phyloP scores from a whole-genome alignment of 2,329 filamentous ascomycete genomes.

The Aspergillus neotritici region DNA sequence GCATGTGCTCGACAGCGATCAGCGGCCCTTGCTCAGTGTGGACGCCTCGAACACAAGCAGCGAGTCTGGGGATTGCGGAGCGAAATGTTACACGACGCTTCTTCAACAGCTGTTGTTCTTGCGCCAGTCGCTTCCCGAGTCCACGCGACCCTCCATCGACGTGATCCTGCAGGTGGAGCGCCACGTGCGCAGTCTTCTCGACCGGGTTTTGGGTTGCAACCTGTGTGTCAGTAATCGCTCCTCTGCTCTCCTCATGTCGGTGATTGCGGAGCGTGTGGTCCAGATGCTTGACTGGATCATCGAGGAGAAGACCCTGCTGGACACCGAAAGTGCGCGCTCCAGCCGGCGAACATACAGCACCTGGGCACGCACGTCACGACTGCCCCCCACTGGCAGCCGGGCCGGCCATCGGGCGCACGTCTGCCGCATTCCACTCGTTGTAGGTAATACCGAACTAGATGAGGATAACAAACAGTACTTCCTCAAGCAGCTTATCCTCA shows the following conservation, averaged over 20 bases:
- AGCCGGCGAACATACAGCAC: neutral
- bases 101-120: conserved; percentile 5
- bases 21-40: neutral
- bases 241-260: conserved; percentile 3
- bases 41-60: conserved; percentile 4
- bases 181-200: conserved; percentile 1
- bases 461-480: conserved; percentile 6
- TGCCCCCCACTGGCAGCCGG: neutral
- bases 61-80: conserved; percentile 2
- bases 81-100: conserved; percentile 4
- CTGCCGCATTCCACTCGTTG: conserved; percentile 2
- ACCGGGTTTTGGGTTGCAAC: conserved; percentile 1
- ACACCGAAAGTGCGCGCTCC: conserved; percentile 3
- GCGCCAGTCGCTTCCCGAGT: conserved; percentile 5
- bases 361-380: neutral
- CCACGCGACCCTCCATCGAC: conserved; percentile 2
- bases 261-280: conserved; percentile 4
- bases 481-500: conserved; percentile 3
- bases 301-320: conserved; percentile 5
- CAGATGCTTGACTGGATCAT: conserved; percentile 9
- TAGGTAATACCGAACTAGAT: neutral
- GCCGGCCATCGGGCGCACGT: neutral
- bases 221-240: conserved; percentile 5
- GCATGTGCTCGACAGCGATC: neutral
- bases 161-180: conserved; percentile 3